These are phyloP conservation scores for Eucalyptus viminalis DNA, from an alignment of 345 rosid genomes.

Conservation along the genomic window DNA sequence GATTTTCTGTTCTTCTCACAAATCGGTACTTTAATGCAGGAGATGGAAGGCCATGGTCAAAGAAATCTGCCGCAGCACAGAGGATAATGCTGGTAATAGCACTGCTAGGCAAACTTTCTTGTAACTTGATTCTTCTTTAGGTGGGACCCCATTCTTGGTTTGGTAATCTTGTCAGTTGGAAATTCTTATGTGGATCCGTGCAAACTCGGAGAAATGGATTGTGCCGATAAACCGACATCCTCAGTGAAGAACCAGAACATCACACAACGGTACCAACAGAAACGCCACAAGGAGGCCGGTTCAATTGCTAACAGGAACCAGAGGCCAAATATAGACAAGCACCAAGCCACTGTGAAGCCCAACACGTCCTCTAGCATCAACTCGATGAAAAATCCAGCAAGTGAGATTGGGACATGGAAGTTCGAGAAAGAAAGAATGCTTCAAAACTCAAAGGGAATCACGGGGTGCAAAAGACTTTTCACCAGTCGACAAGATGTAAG, in stretches of 20 bases:
- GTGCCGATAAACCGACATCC: not conserved
- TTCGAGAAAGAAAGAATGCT: not conserved
- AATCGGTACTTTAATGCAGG: not conserved
- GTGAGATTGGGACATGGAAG: not conserved
- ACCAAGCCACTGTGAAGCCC: not conserved
- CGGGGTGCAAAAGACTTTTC: not conserved
- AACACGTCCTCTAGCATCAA: not conserved
- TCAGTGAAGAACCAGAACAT: not conserved
- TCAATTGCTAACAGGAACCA: not conserved
- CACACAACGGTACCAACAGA: not conserved
- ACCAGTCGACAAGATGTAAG: not conserved
- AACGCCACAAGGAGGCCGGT: not conserved
- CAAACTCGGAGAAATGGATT: not conserved
- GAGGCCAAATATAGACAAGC: not conserved
- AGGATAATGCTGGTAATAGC: not conserved
- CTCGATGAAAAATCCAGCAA: not conserved
- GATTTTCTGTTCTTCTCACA: not conserved
- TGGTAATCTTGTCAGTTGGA: not conserved
- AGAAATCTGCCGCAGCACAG: not conserved
- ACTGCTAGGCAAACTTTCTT: not conserved
- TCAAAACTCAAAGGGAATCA: not conserved
- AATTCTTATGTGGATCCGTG: not conserved
- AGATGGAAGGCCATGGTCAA: not conserved
- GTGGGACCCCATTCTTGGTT: not conserved
- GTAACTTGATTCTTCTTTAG: not conserved